Percentiles rank a stretch among this genome's conserved stretches.
Evolutionary conservation across 1,139 yeast species (phyloP).

Genomic region (Geotrichum candidum): DNA sequence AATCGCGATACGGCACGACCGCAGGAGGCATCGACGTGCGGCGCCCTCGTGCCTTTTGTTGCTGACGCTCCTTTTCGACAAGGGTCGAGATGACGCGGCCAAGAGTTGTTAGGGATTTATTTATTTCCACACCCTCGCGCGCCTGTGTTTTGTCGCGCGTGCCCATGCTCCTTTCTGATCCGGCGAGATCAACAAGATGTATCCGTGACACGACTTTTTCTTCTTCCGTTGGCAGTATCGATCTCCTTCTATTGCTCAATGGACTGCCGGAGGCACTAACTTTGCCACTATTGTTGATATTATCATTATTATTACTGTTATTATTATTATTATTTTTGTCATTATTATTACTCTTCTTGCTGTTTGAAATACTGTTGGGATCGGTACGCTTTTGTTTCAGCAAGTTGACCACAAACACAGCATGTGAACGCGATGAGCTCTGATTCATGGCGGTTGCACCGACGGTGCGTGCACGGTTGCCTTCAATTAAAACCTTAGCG

Average conservation of each 20-base stretch:
- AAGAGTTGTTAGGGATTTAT: constrained; percentile 79
- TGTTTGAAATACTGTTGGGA: neutral
- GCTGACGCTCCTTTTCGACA: constrained; percentile 28
- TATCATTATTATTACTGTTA: neutral
- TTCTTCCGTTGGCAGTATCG: constrained; percentile 41
- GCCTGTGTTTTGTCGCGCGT: constrained; percentile 45
- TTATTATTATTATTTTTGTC: neutral
- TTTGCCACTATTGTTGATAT: neutral
- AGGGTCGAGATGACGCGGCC: constrained; percentile 62
- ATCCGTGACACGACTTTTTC: constrained; percentile 28
- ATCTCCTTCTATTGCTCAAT: constrained; percentile 28
- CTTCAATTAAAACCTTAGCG: constrained; percentile 52
- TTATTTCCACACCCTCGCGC: constrained; percentile 88
- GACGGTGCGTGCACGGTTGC: constrained; percentile 71
- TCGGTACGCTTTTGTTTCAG: neutral
- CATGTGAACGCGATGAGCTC: constrained; percentile 82
- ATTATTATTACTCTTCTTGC: neutral
- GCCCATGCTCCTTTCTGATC: constrained; percentile 83
- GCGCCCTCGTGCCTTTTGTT: constrained; percentile 21
- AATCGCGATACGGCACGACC: constrained; percentile 56
- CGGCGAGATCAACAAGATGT: constrained; percentile 90
- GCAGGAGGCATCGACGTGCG: constrained; percentile 21
- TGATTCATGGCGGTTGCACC: constrained; percentile 83
- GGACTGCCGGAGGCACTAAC: constrained; percentile 31
- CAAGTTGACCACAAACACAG: constrained; percentile 45